Evolutionary conservation across 2,329 filamentous ascomycete genomes (phyloP).

Genomic region (Xylaria digitata): DNA sequence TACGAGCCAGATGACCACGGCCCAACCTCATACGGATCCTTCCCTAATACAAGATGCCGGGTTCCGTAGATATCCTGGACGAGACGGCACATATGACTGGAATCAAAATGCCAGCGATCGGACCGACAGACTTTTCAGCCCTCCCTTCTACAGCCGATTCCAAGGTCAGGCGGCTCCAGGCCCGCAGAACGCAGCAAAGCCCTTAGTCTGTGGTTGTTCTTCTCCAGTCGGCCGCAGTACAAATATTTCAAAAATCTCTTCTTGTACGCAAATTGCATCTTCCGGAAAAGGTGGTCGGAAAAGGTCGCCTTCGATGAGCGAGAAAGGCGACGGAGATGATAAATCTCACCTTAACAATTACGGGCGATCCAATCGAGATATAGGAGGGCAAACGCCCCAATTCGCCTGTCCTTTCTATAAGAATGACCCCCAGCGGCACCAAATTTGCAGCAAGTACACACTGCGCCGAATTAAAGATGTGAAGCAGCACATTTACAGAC

Average conservation of each 20-base stretch:
- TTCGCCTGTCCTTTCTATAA: too few species aligned
- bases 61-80: not conserved
- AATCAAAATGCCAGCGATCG: not conserved
- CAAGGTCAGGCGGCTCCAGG: not conserved
- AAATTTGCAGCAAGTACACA: too few species aligned
- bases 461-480: too few species aligned
- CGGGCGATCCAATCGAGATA: too few species aligned
- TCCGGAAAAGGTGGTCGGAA: constrained; percentile 2
- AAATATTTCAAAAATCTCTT: too few species aligned
- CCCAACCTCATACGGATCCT: not conserved
- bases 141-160: not conserved
- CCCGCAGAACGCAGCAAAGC: not conserved
- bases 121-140: not conserved
- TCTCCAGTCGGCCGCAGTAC: not conserved
- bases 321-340: not conserved
- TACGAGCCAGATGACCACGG: not conserved
- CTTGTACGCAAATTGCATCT: not conserved
- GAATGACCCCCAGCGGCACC: too few species aligned
- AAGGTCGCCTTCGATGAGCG: not conserved
- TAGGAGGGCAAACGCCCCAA: too few species aligned
- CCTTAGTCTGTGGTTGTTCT: not conserved
- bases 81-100: not conserved
- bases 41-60: not conserved
- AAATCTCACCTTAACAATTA: not conserved
- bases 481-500: too few species aligned